Base-by-base conservation (phyloP, 257 asterid genomes). In the Solanum appendiculatum region DNA sequence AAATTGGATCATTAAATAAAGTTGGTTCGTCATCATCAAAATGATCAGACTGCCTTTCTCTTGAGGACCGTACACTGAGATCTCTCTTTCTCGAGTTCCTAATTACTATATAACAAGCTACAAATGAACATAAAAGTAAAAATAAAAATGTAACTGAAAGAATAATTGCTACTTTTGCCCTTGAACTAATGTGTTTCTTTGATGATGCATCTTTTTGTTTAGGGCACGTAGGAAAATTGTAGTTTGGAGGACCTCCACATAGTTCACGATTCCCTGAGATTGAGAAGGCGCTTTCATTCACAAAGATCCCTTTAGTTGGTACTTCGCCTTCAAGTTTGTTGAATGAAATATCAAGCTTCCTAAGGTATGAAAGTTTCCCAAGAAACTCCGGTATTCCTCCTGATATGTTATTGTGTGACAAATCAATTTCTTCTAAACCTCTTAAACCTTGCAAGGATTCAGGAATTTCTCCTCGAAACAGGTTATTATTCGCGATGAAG, bases 241-340 rank as follows among this genome's bases (percentile, higher is more conserved):
- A 54, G 14, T 70, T 86, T 20, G 83, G 51, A 25, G 27, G 63
- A 21, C 93, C 93, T 84, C 92, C 91, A 85, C 93, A 90, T 1
- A 90, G 86, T 13, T 40, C 44, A n/a, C 25, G 16, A 36, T 92
- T 91, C 64, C 93, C 94, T 5, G 14, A 16, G 2, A 91, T 18
- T 48, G 87, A 90, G 54, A 91, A 34, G 0, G 48, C 88, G 42
- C 85, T 90, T 42, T 72, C 84, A 85, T 90, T 90, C 18, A 89
- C 58, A 86, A 91, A 91, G 6, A 87, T n/a, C 18, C 92, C 93
- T 6, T 82, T 29, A 9, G 46, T 78, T 31, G 94, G 91, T 68
- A 91, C 91, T 86, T 87, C 69, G 1, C 93, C 94, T 11, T 73
- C 68, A 18, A 92, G 69, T 27, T 90, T 69, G n/a, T 92, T 90